A percentile compares a stretch with the other conserved stretches of the same genome.
These are phyloP conservation scores for Fusarium xylarioides DNA, from an alignment of 2,329 filamentous ascomycete species.

Conservation along the genomic window DNA sequence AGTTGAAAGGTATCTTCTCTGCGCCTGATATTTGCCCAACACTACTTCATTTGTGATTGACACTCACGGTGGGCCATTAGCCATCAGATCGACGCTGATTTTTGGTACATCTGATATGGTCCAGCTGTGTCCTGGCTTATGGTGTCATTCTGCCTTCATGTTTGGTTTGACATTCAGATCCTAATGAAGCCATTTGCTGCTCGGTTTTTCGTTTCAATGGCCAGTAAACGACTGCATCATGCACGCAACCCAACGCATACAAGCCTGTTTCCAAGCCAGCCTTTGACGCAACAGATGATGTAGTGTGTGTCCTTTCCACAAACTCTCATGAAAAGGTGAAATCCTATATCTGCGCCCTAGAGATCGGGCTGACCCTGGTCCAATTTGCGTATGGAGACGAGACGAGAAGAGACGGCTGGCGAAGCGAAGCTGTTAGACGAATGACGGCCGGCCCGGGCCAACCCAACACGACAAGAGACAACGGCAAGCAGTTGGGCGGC, in stretches of 20 bases:
- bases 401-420: neutral
- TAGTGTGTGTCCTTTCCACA: neutral
- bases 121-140: neutral
- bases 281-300: neutral
- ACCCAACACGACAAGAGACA: neutral
- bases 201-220: conserved; percentile 6
- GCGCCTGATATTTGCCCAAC: conserved; percentile 8
- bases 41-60: neutral
- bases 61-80: conserved; percentile 3
- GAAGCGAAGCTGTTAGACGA: conserved; percentile 9
- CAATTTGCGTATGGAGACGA: neutral
- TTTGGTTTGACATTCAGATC: conserved; percentile 11
- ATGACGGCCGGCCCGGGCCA: neutral
- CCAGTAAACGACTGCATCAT: conserved; percentile 4
- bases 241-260: conserved; percentile 7
- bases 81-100: neutral
- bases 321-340: neutral
- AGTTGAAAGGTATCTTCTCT: neutral
- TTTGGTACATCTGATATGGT: neutral
- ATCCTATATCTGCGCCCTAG: neutral
- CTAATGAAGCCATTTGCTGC: conserved; percentile 23
- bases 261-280: neutral
- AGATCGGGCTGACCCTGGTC: conserved; percentile 9
- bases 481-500: conserved; percentile 1
- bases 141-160: conserved; percentile 6